Conservation (phyloP, 768 basidiomycete species). For the Tulasnella sp. region DNA sequence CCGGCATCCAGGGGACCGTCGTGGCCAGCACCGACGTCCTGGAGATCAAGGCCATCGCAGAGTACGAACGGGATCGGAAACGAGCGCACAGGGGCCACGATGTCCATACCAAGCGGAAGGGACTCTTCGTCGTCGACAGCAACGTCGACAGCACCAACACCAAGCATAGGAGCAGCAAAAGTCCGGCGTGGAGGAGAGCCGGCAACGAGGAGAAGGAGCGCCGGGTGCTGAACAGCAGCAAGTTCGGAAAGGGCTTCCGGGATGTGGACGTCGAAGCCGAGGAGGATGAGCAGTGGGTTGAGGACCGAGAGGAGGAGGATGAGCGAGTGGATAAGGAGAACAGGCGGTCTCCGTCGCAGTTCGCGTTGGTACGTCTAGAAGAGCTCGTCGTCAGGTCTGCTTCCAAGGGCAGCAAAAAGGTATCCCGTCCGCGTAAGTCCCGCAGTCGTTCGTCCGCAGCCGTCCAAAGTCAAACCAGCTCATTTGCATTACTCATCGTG, state of each 20-base stretch:
- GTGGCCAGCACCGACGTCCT: neutral
- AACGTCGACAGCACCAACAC: slow-evolving; percentile 3
- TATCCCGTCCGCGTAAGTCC: neutral
- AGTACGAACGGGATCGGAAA: slow-evolving; percentile 13
- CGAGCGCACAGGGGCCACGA: slow-evolving; percentile 10
- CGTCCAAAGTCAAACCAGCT: neutral
- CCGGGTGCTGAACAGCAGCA: neutral
- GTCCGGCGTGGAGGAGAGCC: neutral
- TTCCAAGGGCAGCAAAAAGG: neutral
- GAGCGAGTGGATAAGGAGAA: slow-evolving; percentile 7
- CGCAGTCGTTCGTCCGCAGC: neutral
- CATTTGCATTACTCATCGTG: neutral
- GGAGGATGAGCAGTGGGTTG: neutral
- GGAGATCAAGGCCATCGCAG: slow-evolving; percentile 5
- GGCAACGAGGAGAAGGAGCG: neutral
- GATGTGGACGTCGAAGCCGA: neutral
- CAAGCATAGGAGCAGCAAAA: neutral
- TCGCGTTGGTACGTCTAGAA: slow-evolving; percentile 7
- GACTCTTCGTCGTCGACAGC: neutral
- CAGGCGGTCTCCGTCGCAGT: neutral
- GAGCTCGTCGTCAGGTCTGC: slow-evolving; percentile 3
- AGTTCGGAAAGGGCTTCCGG: neutral
- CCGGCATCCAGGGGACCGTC: neutral
- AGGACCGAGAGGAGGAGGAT: neutral
- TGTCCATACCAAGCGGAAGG: slow-evolving; percentile 1